Evolutionary conservation across 495 filamentous ascomycete species (phyloP), one percentile per base, ranked within the genome.

Genomic region (Aspergillus baeticus): DNA sequence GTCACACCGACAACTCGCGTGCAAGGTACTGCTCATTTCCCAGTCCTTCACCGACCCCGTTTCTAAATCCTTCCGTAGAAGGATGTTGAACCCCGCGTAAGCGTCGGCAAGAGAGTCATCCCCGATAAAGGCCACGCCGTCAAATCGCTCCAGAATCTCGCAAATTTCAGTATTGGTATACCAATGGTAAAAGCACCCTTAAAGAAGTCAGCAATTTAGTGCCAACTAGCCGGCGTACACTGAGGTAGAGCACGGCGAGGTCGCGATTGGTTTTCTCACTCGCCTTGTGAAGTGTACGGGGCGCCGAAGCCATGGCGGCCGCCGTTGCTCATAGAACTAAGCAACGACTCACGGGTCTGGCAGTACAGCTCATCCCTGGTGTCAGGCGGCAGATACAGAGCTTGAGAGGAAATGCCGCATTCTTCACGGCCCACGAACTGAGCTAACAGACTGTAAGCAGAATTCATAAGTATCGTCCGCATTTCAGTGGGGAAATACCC

Each of bases 111-210:
- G 63, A 42, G 71, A 61, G 44, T 78, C 66, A 54, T 81, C 77
- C 15, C 78, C 78, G 47, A 79, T 57, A 51, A 81, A 81, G 33
- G 72, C 50, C 11, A 80, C 50, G 10, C 66, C 64, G 36, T 78
- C 75, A 54, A 80, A 79, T 23, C 75, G 72, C 34, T 74, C 69
- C 18, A 81, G 68, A 15, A 80, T 76, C 64, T 78, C 75, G 60
- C 79, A 80, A 31, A 77, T 73, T 41, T 82, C 75, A 10, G 62
- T 18, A 15, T 66, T 64, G 13, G 70, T 65, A 53, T 72, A 81
- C 78, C 78, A 80, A 20, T 65, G 75, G 57, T 77, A 79, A 34
- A 70, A 71, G 51, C 77, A 81, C 35, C 69, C 75, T 70, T 37
- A 2, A 29, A 22, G 10, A 18, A 41, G 51, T 65, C 34, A 62